Conservation (phyloP, 805 yeast species). For the Lipomyces kockii region DNA sequence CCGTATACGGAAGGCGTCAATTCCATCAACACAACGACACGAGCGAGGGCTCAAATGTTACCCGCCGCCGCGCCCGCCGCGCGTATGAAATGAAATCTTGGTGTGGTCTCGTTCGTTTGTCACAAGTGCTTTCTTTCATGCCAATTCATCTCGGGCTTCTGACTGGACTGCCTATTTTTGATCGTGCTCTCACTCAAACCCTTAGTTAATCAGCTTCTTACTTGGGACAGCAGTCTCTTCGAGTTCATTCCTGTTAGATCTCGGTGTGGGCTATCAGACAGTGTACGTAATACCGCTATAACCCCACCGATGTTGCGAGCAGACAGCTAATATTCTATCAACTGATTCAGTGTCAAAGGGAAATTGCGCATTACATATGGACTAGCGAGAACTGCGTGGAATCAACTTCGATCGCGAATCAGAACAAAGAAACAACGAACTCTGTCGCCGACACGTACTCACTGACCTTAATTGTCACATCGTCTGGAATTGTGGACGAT, state of each 20-base stretch:
- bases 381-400: not conserved
- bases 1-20: no score
- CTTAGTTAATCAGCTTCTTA: not conserved
- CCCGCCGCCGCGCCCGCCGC: not conserved
- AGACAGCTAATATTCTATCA: not conserved
- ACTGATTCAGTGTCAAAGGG: not conserved
- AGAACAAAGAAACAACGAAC: not conserved
- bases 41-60: not conserved
- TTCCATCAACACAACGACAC: no score
- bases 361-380: not conserved
- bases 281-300: not conserved
- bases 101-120: not conserved
- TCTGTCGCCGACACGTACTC: not conserved
- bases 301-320: not conserved
- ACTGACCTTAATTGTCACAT: not conserved
- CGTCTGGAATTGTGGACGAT: not conserved
- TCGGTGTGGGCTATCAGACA: not conserved
- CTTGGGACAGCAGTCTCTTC: not conserved
- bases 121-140: no score
- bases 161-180: not conserved
- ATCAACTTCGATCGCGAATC: not conserved
- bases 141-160: not conserved
- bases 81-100: not conserved
- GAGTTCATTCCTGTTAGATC: not conserved
- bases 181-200: not conserved